Conservation (phyloP, 2,329 filamentous ascomycete genomes). For the Magnaporthiopsis rhizophila region DNA sequence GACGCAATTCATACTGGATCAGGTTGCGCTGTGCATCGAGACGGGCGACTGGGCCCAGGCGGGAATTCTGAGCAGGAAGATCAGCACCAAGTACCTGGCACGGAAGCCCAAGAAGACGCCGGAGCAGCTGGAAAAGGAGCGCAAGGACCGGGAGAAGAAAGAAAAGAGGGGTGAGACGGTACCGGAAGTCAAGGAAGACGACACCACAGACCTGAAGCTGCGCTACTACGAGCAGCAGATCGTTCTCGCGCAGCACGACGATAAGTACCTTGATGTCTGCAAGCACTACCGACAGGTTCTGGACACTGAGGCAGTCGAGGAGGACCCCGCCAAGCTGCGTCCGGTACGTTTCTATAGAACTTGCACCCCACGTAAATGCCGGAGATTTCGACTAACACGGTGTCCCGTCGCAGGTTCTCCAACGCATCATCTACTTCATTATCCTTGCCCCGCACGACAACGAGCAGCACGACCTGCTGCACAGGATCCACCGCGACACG, state of each 20-base stretch:
- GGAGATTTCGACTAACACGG: neutral
- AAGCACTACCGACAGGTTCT: conserved; percentile 97
- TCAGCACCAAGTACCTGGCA: conserved; percentile 86
- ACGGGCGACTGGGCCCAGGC: conserved; percentile 95
- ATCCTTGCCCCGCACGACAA: conserved; percentile 97
- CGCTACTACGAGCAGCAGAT: conserved; percentile 98
- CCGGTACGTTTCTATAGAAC: conserved; percentile 50
- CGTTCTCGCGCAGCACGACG: conserved; percentile 87
- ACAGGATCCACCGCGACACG: conserved; percentile 80
- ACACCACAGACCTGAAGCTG: conserved; percentile 93
- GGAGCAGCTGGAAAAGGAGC: conserved; percentile 84
- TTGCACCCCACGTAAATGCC: too few species aligned
- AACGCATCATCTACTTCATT: conserved; percentile 95
- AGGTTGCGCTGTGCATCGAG: conserved; percentile 91
- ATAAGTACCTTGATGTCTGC: conserved; percentile 95
- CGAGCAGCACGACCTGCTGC: conserved; percentile 93
- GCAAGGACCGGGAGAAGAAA: conserved; percentile 82
- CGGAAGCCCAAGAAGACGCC: conserved; percentile 85
- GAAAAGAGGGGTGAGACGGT: conserved; percentile 72
- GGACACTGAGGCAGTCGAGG: conserved; percentile 90
- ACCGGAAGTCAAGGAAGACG: conserved; percentile 69
- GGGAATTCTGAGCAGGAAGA: conserved; percentile 88
- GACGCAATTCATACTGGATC: conserved; percentile 96
- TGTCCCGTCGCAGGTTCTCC: conserved; percentile 58
- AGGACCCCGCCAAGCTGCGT: conserved; percentile 76